phyloP scores from a whole-genome alignment of 495 filamentous ascomycete species.

The Aspergillus indologenus region DNA sequence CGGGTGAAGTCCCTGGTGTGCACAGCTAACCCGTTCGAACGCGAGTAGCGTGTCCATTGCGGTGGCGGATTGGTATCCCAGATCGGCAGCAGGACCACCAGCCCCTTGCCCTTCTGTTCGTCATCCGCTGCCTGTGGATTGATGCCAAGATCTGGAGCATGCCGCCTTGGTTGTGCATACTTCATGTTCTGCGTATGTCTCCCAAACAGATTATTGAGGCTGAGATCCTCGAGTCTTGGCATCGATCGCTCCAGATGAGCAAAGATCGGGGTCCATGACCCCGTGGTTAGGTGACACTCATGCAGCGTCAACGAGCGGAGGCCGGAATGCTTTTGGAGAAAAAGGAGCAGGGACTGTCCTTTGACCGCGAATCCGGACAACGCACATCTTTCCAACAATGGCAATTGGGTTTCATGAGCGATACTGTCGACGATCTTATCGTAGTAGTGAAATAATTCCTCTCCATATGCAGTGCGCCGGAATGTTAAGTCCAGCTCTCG shows the following conservation, averaged over 20 bases:
- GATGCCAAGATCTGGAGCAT: too few species aligned
- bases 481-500: conserved; percentile 4
- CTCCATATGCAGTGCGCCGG: neutral
- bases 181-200: conserved; percentile 2
- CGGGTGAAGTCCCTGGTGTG: neutral
- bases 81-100: neutral
- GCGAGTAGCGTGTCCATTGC: neutral
- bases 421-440: conserved; percentile 6
- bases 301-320: conserved; percentile 8
- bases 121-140: neutral
- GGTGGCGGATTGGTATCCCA: neutral
- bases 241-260: conserved; percentile 2
- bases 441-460: neutral
- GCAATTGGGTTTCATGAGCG: conserved; percentile 5
- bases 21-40: neutral
- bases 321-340: conserved; percentile 6
- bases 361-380: conserved; percentile 1
- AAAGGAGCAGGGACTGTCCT: conserved; percentile 4
- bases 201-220: conserved; percentile 1
- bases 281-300: neutral
- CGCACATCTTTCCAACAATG: conserved; percentile 3
- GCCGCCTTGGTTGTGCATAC: neutral
- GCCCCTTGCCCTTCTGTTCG: neutral
- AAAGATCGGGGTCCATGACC: conserved; percentile 11
- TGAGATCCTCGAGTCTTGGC: conserved; percentile 5